phyloP scores from a whole-genome alignment of 257 asterid genomes.

The Solanum arcanum region DNA sequence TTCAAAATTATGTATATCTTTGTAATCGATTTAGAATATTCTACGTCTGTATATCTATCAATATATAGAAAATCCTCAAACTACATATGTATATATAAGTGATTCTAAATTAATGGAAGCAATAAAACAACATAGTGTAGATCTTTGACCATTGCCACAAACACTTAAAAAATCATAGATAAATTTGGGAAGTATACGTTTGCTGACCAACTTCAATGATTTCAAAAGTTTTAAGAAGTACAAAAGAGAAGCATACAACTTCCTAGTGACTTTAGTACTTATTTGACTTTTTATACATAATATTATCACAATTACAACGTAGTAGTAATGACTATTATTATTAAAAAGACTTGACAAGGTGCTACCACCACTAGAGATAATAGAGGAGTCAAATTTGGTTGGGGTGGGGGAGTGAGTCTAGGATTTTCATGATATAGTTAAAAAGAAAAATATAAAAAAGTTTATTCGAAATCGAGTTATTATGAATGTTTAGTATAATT shows the following conservation, averaged over 20 bases:
- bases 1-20: neutral
- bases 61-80: neutral
- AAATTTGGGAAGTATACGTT: neutral
- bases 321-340: neutral
- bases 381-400: neutral
- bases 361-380: neutral
- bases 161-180: neutral
- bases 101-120: neutral
- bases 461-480: neutral
- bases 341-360: neutral
- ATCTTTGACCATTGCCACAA: neutral
- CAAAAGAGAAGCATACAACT: neutral
- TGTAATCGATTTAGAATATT: neutral
- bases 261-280: neutral
- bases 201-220: neutral
- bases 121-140: neutral
- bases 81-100: neutral
- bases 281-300: neutral
- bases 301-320: neutral
- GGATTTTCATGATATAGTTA: neutral
- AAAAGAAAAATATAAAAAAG: neutral
- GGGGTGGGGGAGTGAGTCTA: neutral
- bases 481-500: neutral
- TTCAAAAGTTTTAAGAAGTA: neutral
- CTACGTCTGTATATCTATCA: no score